A percentile compares a stretch with the other conserved stretches of the same genome.
Evolutionary conservation across 768 basidiomycete genomes (phyloP).

Genomic region (Boletales sp.): DNA sequence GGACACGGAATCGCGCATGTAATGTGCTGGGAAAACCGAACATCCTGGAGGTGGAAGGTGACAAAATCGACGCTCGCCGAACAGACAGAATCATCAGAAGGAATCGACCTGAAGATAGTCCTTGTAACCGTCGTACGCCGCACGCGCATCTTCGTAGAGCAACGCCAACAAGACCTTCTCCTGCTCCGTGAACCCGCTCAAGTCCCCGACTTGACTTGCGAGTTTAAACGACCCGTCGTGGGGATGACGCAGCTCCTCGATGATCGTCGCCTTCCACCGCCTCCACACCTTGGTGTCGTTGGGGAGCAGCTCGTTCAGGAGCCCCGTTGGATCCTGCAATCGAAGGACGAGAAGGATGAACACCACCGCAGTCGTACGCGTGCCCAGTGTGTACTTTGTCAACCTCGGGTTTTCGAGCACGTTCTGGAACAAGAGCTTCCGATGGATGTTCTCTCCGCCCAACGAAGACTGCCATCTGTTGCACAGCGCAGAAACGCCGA

Average conservation of each 20-base stretch:
- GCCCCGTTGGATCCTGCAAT: background rate
- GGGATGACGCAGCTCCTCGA: background rate
- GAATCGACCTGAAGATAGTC: slow-evolving; percentile 2
- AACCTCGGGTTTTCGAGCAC: slow-evolving; percentile 12
- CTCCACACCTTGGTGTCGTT: slow-evolving; percentile 22
- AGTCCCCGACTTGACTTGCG: background rate
- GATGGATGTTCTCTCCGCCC: slow-evolving; percentile 27
- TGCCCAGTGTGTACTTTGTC: slow-evolving; percentile 14
- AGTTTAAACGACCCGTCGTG: background rate
- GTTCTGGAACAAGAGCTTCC: slow-evolving; percentile 7
- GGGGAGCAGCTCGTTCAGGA: slow-evolving; percentile 15
- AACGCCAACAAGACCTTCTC: slow-evolving; percentile 7
- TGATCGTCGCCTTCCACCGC: slow-evolving; percentile 15
- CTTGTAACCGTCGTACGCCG: slow-evolving; percentile 10
- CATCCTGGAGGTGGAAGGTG: no score
- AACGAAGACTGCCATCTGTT: slow-evolving; percentile 23
- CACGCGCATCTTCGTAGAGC: slow-evolving; percentile 12
- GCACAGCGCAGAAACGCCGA: slow-evolving; percentile 26
- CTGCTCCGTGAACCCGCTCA: slow-evolving; percentile 5
- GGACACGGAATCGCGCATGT: no score
- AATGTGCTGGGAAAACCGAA: no score
- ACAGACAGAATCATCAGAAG: no score
- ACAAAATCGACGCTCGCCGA: no score
- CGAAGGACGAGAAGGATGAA: slow-evolving; percentile 14
- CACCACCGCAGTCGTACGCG: slow-evolving; percentile 14